A percentile compares a stretch with the other conserved stretches of the same genome.
These are phyloP conservation scores for Gnaphalium uliginosum DNA, from an alignment of 129 eudicot species.

Conservation along the genomic window DNA sequence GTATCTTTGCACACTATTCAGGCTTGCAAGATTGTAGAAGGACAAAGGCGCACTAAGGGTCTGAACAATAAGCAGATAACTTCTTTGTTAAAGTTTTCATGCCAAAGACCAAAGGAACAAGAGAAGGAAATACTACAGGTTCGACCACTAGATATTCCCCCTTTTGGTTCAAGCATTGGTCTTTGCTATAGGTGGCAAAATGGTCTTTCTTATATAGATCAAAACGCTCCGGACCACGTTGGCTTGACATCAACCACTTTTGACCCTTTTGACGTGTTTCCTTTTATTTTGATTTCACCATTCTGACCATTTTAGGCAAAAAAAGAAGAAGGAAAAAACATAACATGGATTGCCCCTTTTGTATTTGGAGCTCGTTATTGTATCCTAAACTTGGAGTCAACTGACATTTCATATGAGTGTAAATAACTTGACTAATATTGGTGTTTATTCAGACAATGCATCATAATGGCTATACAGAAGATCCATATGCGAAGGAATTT, in stretches of 20 bases:
- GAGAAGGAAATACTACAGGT: constrained; percentile 76
- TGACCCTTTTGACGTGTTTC: no score
- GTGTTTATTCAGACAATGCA: constrained; percentile 50
- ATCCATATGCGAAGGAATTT: constrained; percentile 65
- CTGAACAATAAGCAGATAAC: constrained; percentile 75
- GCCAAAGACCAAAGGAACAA: constrained; percentile 71
- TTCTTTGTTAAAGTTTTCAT: constrained; percentile 63
- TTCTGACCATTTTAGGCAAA: no score
- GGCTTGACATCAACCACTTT: no score
- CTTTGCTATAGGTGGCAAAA: no score
- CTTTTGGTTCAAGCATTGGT: no score
- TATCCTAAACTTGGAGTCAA: constrained; percentile 3
- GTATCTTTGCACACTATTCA: constrained; percentile 20
- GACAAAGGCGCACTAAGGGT: constrained; percentile 78
- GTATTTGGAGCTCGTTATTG: background rate
- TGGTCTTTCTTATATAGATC: no score
- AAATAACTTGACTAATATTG: constrained; percentile 5
- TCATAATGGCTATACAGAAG: constrained; percentile 61
- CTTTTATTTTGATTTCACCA: no score
- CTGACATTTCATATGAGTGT: background rate
- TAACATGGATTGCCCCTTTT: no score
- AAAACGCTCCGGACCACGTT: no score
- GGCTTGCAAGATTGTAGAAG: constrained; percentile 91
- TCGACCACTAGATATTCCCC: background rate
- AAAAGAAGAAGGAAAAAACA: no score